A percentile compares a stretch with the other conserved stretches of the same genome.
phyloP scores from a whole-genome alignment of 345 rosid species.

The Rhizophora mangle region DNA sequence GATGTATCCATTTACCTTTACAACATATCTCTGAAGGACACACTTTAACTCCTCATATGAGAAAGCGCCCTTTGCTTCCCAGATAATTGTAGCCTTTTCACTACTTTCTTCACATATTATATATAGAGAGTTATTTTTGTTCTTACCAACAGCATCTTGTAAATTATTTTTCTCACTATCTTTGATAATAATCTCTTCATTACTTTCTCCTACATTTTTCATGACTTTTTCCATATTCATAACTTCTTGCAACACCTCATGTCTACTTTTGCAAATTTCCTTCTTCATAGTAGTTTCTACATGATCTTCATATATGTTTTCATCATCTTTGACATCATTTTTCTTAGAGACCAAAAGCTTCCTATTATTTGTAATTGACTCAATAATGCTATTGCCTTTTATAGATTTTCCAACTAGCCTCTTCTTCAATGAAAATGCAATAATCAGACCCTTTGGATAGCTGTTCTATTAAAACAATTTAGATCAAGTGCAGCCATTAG shows the following conservation, averaged over 20 bases:
- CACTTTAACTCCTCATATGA: background rate
- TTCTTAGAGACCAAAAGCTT: too few relatives aligned
- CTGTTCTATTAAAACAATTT: background rate
- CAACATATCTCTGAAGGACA: constrained; percentile 11
- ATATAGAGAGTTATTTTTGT: background rate
- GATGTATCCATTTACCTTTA: constrained; percentile 6
- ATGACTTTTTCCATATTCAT: too few relatives aligned
- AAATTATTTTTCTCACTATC: background rate
- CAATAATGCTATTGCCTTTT: background rate
- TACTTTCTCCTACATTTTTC: too few relatives aligned
- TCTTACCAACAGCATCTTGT: background rate
- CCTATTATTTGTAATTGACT: background rate
- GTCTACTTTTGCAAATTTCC: too few relatives aligned
- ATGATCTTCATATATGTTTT: too few relatives aligned
- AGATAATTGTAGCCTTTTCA: background rate
- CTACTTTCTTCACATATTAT: background rate
- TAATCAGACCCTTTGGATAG: constrained; percentile 3
- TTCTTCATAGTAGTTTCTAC: background rate
- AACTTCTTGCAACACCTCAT: too few relatives aligned
- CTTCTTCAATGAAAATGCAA: constrained; percentile 13
- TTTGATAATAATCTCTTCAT: too few relatives aligned
- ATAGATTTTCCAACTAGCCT: background rate
- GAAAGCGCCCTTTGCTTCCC: constrained; percentile 2
- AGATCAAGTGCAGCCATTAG: background rate
- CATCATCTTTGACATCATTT: too few relatives aligned